Conservation (phyloP, 2,329 filamentous ascomycete species). For the Escovopsis sp. region DNA sequence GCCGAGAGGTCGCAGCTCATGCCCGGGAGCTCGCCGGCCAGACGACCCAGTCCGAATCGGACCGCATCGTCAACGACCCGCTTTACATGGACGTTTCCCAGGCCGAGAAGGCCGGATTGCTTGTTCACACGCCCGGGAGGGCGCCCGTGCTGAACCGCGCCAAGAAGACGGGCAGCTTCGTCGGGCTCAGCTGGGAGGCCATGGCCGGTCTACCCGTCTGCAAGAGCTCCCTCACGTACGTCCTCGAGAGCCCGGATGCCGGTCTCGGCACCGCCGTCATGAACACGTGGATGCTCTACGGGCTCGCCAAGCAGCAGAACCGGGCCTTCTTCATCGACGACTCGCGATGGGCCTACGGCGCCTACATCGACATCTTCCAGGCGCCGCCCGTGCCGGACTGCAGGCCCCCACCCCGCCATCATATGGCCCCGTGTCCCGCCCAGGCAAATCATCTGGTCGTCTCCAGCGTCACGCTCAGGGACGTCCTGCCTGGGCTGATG, state of each 20-base stretch:
- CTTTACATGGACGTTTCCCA: conserved; percentile 63
- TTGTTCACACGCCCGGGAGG: conserved; percentile 24
- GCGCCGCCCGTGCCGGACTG: conserved; percentile 50
- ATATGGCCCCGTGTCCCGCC: conserved; percentile 68
- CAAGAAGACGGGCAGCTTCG: conserved; percentile 27
- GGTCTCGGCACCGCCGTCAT: conserved; percentile 65
- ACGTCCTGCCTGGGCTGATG: conserved; percentile 44
- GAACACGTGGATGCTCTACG: conserved; percentile 72
- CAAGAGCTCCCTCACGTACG: conserved; percentile 57
- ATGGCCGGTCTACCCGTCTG: conserved; percentile 42
- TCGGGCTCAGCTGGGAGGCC: conserved; percentile 30
- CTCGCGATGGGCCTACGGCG: conserved; percentile 67
- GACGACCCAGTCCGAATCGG: conserved; percentile 25
- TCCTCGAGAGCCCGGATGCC: conserved; percentile 57
- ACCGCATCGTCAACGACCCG: conserved; percentile 40
- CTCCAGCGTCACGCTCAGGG: conserved; percentile 49
- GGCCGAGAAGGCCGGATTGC: conserved; percentile 47
- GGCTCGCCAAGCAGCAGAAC: conserved; percentile 57
- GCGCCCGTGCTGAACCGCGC: conserved; percentile 20
- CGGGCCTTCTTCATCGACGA: conserved; percentile 76
- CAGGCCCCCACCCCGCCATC: conserved; percentile 53
- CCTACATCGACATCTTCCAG: conserved; percentile 57
- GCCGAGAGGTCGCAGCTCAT: conserved; percentile 45
- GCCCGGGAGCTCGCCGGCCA: conserved; percentile 31
- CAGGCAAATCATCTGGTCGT: conserved; percentile 61